Evolutionary conservation across 2,329 filamentous ascomycete genomes (phyloP).

Genomic region (Arachnomyces sp.): DNA sequence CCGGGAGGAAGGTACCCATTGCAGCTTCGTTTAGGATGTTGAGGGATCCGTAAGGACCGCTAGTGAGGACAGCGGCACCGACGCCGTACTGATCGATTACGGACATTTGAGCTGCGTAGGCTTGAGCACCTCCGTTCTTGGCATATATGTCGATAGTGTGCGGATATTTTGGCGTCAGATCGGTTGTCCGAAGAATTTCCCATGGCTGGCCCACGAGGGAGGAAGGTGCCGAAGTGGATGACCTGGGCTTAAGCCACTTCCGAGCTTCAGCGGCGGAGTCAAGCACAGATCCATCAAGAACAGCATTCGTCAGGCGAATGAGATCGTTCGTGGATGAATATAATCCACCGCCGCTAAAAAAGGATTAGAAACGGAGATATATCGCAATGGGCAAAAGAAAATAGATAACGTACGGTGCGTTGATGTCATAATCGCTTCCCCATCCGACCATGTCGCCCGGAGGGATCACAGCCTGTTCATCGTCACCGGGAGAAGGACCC

Average conservation of each 20-base stretch:
- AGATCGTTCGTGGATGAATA: slow-evolving; percentile 30
- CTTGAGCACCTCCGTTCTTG: slow-evolving; percentile 29
- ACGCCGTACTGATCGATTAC: slow-evolving; percentile 32
- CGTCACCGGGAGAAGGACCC: slow-evolving; percentile 22
- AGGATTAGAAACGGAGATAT: slow-evolving; percentile 3
- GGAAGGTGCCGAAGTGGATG: slow-evolving; percentile 22
- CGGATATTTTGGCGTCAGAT: slow-evolving; percentile 20
- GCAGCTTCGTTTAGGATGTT: slow-evolving; percentile 23
- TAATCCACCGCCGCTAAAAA: slow-evolving; percentile 27
- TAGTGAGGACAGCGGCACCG: slow-evolving; percentile 24
- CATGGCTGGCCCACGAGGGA: slow-evolving; percentile 31
- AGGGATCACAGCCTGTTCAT: slow-evolving; percentile 26
- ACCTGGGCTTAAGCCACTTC: slow-evolving; percentile 30
- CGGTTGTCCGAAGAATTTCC: slow-evolving; percentile 28
- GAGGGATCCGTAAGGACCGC: slow-evolving; percentile 20
- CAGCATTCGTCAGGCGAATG: slow-evolving; percentile 19
- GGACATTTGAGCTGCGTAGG: slow-evolving; percentile 29
- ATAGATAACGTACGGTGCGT: slow-evolving; percentile 24
- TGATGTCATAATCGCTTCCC: slow-evolving; percentile 28
- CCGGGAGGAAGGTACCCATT: slow-evolving; percentile 21
- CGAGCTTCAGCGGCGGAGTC: slow-evolving; percentile 17
- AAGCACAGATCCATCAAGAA: slow-evolving; percentile 23
- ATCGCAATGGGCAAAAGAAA: not conserved
- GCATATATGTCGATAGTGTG: slow-evolving; percentile 28
- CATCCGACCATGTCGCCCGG: slow-evolving; percentile 24